Base-by-base conservation (phyloP, 805 yeast species). In the Suhomyces sp. region DNA sequence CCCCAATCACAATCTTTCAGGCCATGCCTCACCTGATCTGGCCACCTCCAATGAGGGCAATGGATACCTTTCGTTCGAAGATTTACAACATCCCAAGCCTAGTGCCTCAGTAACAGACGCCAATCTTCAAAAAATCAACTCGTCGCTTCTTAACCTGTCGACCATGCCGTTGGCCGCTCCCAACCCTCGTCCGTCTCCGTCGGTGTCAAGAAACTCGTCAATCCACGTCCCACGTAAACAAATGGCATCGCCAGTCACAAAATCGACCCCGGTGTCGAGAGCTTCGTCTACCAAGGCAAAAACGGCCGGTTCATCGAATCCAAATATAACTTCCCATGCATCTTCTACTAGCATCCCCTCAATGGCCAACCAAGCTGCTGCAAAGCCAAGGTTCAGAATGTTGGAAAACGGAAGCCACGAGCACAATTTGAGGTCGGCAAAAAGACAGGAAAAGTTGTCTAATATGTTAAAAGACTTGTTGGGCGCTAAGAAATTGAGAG, bases 401-500 rank as follows among this genome's bases (percentile, higher is more conserved):
- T 71, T 73, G 48, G 90, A 85, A 47, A 86, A 86, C 59, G 96
- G 96, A 4, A 57, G 72, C 10, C 99, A 93, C 68, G 89, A 82
- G 62, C 99, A 93, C 69, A 84, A 83, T 65, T 74, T 93, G 54
- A 79, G 83, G 54, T 85, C 86, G 44, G 85, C 93, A 6, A 86
- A 84, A 65, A 76, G 96, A 60, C 93, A 88, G 67, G 96, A 88
- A 63, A 88, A 87, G 60, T 67, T 88, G 36, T 78, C 85, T 6
- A 83, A 83, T 54, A 86, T 88, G 91, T 75, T 88, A 56, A 88
- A 86, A 62, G 90, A 85, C 65, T 77, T 87, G 60, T 66, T 87
- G n/a, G 91, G 90, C 9, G 88, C 88, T 1, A 86, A 86, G 56
- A 85, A 84, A 61, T 68, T 85, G 27, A 72, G 93, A 54, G 86